Conservation (phyloP, 306 rosid species). For the Pterocarpus santalinus region DNA sequence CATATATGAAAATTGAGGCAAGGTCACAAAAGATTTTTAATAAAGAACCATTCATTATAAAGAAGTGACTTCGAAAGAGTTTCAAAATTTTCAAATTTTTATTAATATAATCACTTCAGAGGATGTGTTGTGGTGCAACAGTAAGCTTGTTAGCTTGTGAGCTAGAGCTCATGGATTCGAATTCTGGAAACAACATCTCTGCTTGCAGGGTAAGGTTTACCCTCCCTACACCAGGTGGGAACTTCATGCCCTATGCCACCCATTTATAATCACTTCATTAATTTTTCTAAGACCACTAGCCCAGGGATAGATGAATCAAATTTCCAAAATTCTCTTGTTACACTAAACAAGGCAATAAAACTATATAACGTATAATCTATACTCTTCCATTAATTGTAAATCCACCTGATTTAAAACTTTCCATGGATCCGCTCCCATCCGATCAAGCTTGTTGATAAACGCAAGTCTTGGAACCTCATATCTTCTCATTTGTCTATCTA, state of each 20-base stretch:
- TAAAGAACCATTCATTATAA: background rate
- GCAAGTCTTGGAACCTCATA: constrained; percentile 97
- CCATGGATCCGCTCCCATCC: constrained; percentile 99
- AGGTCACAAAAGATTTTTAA: background rate
- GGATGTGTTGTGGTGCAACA: too few species aligned
- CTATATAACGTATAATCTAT: constrained; percentile 10
- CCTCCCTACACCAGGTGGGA: too few species aligned
- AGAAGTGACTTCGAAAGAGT: constrained; percentile 10
- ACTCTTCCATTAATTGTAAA: constrained; percentile 39
- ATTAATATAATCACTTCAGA: background rate
- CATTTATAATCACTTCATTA: background rate
- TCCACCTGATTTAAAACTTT: constrained; percentile 93
- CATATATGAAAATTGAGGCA: background rate
- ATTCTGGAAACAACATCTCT: too few species aligned
- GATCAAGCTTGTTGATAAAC: constrained; percentile 93
- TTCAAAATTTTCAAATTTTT: constrained; percentile 22
- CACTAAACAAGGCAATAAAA: constrained; percentile 23
- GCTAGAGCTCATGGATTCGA: too few species aligned
- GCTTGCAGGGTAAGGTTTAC: too few species aligned
- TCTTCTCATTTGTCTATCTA: constrained; percentile 98
- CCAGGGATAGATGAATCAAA: background rate
- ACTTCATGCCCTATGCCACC: too few species aligned
- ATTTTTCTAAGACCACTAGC: constrained; percentile 17
- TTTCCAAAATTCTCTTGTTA: background rate
- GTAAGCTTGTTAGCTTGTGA: too few species aligned